Evolutionary conservation across 495 filamentous ascomycete genomes (phyloP).

Genomic region (Entonaema liquescens): DNA sequence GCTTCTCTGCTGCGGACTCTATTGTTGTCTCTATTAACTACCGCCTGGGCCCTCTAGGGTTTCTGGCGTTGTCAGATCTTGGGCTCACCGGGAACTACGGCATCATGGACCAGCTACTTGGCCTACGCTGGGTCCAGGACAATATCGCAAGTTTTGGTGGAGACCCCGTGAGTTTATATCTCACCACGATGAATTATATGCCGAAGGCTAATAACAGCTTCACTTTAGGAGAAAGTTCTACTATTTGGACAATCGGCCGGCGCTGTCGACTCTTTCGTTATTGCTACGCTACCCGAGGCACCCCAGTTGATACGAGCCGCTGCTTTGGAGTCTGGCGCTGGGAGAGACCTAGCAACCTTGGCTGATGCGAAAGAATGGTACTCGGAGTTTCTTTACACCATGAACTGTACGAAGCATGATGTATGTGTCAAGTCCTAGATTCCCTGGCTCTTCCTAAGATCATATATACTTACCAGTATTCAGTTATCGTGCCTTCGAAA

Average conservation of each 20-base stretch:
- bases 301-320: not conserved
- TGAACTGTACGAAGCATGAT: slow-evolving; percentile 41
- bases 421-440: slow-evolving; percentile 18
- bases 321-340: not conserved
- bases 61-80: slow-evolving; percentile 49
- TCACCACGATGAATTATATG: not conserved
- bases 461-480: not conserved
- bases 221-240: not conserved
- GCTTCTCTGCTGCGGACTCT: slow-evolving; percentile 47
- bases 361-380: slow-evolving; percentile 26
- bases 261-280: not conserved
- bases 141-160: slow-evolving; percentile 68
- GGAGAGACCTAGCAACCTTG: slow-evolving; percentile 24
- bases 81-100: slow-evolving; percentile 52
- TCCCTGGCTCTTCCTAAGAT: not conserved
- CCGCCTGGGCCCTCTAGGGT: slow-evolving; percentile 68
- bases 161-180: slow-evolving; percentile 48
- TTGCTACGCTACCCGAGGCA: not conserved
- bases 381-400: slow-evolving; percentile 40
- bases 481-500: slow-evolving; percentile 33
- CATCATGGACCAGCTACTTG: slow-evolving; percentile 63
- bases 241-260: not conserved
- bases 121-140: slow-evolving; percentile 58
- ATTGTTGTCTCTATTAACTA: slow-evolving; percentile 61
- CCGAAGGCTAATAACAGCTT: not conserved